These are phyloP conservation scores for Geopyxis carbonaria DNA, from an alignment of 495 filamentous ascomycete species.

Conservation along the genomic window DNA sequence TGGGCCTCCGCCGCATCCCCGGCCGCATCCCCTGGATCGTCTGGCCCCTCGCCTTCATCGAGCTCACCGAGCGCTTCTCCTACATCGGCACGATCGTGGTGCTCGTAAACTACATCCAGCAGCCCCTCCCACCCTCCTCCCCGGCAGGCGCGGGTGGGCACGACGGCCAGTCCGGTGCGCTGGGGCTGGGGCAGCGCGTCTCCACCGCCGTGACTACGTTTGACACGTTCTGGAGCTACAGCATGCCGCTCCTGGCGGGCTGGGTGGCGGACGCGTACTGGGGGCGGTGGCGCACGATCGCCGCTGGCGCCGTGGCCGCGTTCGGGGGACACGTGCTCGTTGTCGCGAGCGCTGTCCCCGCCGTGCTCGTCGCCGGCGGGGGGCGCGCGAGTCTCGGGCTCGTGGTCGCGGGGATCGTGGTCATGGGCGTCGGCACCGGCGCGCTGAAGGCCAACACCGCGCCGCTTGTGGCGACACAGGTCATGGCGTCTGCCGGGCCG, in stretches of 20 bases:
- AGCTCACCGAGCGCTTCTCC: slow-evolving; percentile 57
- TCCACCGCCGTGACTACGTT: slow-evolving; percentile 46
- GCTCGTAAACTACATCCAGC: slow-evolving; percentile 50
- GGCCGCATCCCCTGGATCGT: slow-evolving; percentile 43
- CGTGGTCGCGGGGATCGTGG: slow-evolving; percentile 42
- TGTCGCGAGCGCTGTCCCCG: slow-evolving; percentile 40
- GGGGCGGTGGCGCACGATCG: slow-evolving; percentile 52
- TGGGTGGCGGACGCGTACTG: slow-evolving; percentile 52
- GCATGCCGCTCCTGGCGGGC: slow-evolving; percentile 40
- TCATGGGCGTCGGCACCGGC: slow-evolving; percentile 46
- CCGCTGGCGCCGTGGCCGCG: slow-evolving; percentile 35
- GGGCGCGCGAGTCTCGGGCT: slow-evolving; percentile 36
- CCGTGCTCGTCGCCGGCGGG: slow-evolving; percentile 36
- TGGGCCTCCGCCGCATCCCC: slow-evolving; percentile 47
- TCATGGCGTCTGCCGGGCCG: no score
- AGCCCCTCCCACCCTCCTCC: slow-evolving; percentile 37
- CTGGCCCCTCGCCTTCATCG: slow-evolving; percentile 57
- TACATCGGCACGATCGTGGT: slow-evolving; percentile 59
- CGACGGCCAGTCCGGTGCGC: slow-evolving; percentile 40
- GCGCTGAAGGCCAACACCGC: slow-evolving; percentile 45
- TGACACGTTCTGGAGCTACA: slow-evolving; percentile 55
- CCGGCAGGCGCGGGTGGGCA: slow-evolving; percentile 30
- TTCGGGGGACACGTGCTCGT: slow-evolving; percentile 48
- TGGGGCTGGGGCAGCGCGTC: slow-evolving; percentile 47
- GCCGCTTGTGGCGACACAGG: slow-evolving; percentile 40